Percentiles rank a stretch among this genome's conserved stretches.
phyloP scores from a whole-genome alignment of 73 alveolate species.

The Symbiodinium pilosum region DNA sequence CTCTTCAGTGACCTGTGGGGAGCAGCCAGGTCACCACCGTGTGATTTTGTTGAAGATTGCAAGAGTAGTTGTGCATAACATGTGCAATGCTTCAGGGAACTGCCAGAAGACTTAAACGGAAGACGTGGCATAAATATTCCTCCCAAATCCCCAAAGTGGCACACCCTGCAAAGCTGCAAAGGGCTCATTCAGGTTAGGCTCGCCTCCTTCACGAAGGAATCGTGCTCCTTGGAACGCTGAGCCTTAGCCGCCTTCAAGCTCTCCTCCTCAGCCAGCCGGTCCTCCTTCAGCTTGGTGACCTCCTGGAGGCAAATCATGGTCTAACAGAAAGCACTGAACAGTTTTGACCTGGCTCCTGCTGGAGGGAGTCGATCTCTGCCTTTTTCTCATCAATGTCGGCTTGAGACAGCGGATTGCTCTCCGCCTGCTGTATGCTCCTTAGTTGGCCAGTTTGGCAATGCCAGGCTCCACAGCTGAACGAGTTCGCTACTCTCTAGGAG shows the following conservation, averaged over 20 bases:
- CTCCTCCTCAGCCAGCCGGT: slow-evolving; percentile 37
- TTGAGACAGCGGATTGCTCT: neutral
- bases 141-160: too few relatives aligned
- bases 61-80: too few relatives aligned
- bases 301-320: neutral
- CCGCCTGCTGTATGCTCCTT: slow-evolving; percentile 15
- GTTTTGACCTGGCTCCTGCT: neutral
- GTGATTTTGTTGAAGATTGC: too few relatives aligned
- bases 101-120: too few relatives aligned
- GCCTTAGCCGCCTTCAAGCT: slow-evolving; percentile 17
- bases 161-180: too few relatives aligned
- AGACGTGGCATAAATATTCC: too few relatives aligned
- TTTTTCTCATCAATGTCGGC: neutral
- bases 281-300: slow-evolving; percentile 28
- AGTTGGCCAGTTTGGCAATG: neutral
- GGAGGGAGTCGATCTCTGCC: neutral
- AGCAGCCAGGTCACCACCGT: too few relatives aligned
- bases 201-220: slow-evolving; percentile 18
- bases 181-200: too few relatives aligned
- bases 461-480: neutral
- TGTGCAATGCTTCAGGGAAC: too few relatives aligned
- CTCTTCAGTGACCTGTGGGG: slow-evolving; percentile 10
- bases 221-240: slow-evolving; percentile 30
- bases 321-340: neutral
- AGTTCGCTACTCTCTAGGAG: neutral